Evolutionary conservation across 352 stramenopile species (phyloP).

Genomic region (Peronospora belbahrii): DNA sequence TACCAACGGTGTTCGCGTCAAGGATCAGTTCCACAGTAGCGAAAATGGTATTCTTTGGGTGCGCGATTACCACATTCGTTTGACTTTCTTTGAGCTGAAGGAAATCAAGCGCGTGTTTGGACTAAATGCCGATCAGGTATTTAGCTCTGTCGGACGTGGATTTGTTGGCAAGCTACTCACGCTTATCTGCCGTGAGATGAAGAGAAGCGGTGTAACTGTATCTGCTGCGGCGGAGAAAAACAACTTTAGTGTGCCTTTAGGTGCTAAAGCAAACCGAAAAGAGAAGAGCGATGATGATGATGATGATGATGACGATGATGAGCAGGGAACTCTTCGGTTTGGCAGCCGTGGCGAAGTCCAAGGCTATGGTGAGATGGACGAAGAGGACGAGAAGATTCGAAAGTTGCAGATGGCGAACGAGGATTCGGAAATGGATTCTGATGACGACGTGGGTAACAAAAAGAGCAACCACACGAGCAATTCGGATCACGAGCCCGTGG

Average conservation of each 20-base stretch:
- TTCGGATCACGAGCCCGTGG: slow-evolving; percentile 36
- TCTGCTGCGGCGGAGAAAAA: slow-evolving; percentile 45
- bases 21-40: slow-evolving; percentile 86
- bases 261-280: slow-evolving; percentile 22
- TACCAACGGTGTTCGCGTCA: slow-evolving; percentile 87
- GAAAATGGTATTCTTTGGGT: slow-evolving; percentile 91
- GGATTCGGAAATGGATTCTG: slow-evolving; percentile 48
- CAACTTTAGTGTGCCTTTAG: slow-evolving; percentile 22
- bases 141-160: slow-evolving; percentile 66
- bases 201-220: slow-evolving; percentile 71
- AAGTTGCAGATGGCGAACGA: slow-evolving; percentile 50
- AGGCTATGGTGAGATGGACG: slow-evolving; percentile 89
- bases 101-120: slow-evolving; percentile 94
- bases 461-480: slow-evolving; percentile 12
- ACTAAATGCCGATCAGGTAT: slow-evolving; percentile 91
- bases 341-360: slow-evolving; percentile 70
- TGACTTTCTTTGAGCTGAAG: slow-evolving; percentile 92
- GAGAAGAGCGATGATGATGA: slow-evolving; percentile 59
- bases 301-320: slow-evolving; percentile 86
- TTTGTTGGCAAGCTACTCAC: slow-evolving; percentile 92
- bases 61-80: slow-evolving; percentile 93
- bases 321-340: slow-evolving; percentile 84
- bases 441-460: slow-evolving; percentile 45
- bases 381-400: slow-evolving; percentile 88
- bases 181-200: slow-evolving; percentile 93